Base-by-base conservation (phyloP, 2,329 filamentous ascomycete genomes). In the Neofusicoccum kwambonambiense region DNA sequence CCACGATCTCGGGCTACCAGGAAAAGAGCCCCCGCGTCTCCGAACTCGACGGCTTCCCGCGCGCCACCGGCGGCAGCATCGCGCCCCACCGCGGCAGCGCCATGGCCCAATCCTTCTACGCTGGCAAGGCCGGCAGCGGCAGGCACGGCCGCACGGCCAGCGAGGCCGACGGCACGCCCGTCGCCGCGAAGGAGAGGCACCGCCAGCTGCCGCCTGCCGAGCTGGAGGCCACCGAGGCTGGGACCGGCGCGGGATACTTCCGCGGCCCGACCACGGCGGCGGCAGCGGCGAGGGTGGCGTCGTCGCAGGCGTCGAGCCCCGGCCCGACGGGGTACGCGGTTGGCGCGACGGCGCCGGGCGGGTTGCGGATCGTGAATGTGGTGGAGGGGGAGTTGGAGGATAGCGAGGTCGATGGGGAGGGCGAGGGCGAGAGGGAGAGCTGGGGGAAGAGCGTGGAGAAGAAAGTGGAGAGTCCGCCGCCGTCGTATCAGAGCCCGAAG, bases 41-140 rank as follows among this genome's bases (percentile, higher is more conserved):
- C 3, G 61, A 64, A 17, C 61, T 64, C 2, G 61, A 64, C 17
- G 61, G 61, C 31, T 64, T 47, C 31, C 61, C 61, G 42, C 49
- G 42, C 19, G 61, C 61, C 3, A 13, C 50, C 11, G 61, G 61
- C 11, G 61, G 61, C 13, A 27, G 49, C 41, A 64, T 64, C 31
- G 42, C 44, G 11, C 51, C 61, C 17, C 22, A 35, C 17, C 49
- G 35, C 13, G 22, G 5, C 15, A 56, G 27, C 44, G 22, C 13
- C 5, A 9, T 47, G n/a, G 17, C 31, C 5, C 12, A 22, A 15
- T 6, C 22, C 42, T 60, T 45, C n/a, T 17, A 12, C 22, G n/a
- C 12, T 2, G 12, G 15, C 27, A 60, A 60, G n/a, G 11, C 11
- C 7, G 17, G 41, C n/a, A n/a, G n/a, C 15, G 15, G 31, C 9